Base-by-base conservation (phyloP, 2,329 filamentous ascomycete genomes). In the Pestalotiopsis fici region DNA sequence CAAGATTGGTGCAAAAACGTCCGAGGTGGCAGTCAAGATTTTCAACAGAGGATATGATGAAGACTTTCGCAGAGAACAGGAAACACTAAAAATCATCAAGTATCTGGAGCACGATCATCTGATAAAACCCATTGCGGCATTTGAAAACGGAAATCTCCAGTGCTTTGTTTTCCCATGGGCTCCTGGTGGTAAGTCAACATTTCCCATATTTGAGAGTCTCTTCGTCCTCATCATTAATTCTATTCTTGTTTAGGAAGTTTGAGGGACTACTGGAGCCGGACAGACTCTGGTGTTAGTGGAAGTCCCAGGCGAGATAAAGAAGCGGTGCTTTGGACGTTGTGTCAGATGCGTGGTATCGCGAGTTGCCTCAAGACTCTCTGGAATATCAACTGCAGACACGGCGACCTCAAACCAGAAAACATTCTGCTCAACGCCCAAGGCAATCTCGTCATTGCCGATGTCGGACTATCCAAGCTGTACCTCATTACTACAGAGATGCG, bases 391-490 rank as follows among this genome's bases (percentile, higher is more conserved):
- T 66, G 55, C 15, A 65, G 66, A 1, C 66, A 70, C 27, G 67
- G 70, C 13, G 70, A 72, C 39, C 50, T 69, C 23, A 72, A 72
- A 62, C 67, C 67, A 0, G 67, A 67, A n/a, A 69, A 69, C 61
- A 67, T 69, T 47, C 65, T 69, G 1, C 43, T 21, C 13, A n/a
- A 37, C 18, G 31, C 23, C 1, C 50, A 47, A 25, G 64, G 64
- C n/a, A 47, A 27, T 2, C 31, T 69, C 15, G 66, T 66, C 27
- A 69, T 70, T 15, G 61, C 64, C 4, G 71, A 71, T 62, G 63
- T 67, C 65, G 70, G 67, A 6, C 65, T 71, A 18, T 62, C 71
- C 12, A 69, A 69, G 50, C 37, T 54, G 15, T 65, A 67, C 7
- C 12, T 15, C 23, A 23, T 6, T 18, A 13, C 15, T 6, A 54